Percentiles rank a stretch among this genome's conserved stretches.
Conservation (phyloP, 148 eudicot species). For the Persicaria maculosa region DNA sequence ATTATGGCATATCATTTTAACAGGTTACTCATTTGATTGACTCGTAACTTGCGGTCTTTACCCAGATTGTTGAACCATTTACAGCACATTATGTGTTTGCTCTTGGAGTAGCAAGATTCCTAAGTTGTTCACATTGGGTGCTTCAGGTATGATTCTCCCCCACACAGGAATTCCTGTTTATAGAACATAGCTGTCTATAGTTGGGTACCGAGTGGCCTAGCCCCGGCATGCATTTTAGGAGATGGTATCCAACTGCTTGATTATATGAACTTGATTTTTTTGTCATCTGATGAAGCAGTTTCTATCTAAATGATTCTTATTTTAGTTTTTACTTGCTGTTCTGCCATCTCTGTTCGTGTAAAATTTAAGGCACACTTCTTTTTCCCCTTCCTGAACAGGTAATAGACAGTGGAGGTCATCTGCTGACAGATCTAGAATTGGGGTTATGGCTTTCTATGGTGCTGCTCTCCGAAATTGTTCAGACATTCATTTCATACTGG, state of each 20-base stretch:
- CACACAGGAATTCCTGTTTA: not conserved
- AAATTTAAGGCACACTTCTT: not conserved
- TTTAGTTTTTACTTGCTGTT: not conserved
- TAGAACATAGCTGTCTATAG: not conserved
- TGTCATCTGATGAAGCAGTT: not conserved
- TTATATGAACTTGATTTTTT: not conserved
- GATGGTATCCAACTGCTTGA: too few species aligned
- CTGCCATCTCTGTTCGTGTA: not conserved
- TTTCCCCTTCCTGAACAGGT: conserved; percentile 16
- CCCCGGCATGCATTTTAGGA: too few species aligned
- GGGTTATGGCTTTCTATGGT: conserved; percentile 26
- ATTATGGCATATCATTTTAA: not conserved
- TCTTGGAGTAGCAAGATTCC: conserved; percentile 39
- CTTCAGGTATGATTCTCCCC: conserved; percentile 21
- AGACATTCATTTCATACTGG: conserved; percentile 30
- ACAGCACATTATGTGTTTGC: conserved; percentile 51
- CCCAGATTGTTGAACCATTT: conserved; percentile 44
- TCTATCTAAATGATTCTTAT: not conserved
- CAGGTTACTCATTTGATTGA: not conserved
- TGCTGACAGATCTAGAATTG: conserved; percentile 22
- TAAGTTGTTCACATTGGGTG: conserved; percentile 46
- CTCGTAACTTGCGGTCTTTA: not conserved
- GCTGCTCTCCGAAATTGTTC: conserved; percentile 25
- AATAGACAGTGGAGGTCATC: conserved; percentile 18
- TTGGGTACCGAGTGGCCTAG: too few species aligned